Evolutionary conservation across 495 filamentous ascomycete genomes (phyloP).

Genomic region (Chaetomium cochliodes): DNA sequence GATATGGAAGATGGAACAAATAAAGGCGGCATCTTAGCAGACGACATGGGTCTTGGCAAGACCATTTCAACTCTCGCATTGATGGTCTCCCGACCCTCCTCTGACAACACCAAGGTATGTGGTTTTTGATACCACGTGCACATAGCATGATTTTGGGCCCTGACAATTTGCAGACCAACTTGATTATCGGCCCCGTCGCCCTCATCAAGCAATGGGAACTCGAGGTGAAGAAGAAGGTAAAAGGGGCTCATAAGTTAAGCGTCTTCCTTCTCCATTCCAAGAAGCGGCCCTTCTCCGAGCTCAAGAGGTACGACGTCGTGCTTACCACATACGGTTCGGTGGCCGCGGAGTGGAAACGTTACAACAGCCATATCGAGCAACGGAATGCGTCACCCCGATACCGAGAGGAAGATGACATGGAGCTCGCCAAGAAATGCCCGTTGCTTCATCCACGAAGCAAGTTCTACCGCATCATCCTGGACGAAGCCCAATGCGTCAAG

Average conservation of each 20-base stretch:
- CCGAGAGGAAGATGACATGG: constrained; percentile 23
- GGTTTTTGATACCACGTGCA: not conserved
- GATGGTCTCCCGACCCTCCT: constrained; percentile 68
- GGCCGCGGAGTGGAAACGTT: constrained; percentile 62
- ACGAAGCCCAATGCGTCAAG: constrained; percentile 95
- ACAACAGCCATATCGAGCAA: constrained; percentile 24
- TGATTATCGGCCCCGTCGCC: constrained; percentile 85
- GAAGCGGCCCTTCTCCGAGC: constrained; percentile 56
- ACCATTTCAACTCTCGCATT: constrained; percentile 87
- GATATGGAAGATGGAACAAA: constrained; percentile 73
- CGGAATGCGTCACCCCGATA: constrained; percentile 24
- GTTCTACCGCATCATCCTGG: constrained; percentile 85
- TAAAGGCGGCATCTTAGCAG: constrained; percentile 82
- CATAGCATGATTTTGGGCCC: not conserved
- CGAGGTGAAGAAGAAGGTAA: constrained; percentile 76
- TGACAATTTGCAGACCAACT: constrained; percentile 59
- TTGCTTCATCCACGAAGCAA: constrained; percentile 62
- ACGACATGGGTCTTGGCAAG: constrained; percentile 96
- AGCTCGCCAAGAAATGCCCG: constrained; percentile 47
- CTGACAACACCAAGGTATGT: constrained; percentile 45
- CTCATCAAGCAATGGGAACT: constrained; percentile 86
- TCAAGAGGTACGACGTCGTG: constrained; percentile 76
- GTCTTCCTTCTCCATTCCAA: constrained; percentile 64
- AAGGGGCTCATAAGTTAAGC: constrained; percentile 55
- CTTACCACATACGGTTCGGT: constrained; percentile 88